Evolutionary conservation across 495 filamentous ascomycete genomes (phyloP), one percentile per base, ranked within the genome.

Genomic region (Penicillium steckii): DNA sequence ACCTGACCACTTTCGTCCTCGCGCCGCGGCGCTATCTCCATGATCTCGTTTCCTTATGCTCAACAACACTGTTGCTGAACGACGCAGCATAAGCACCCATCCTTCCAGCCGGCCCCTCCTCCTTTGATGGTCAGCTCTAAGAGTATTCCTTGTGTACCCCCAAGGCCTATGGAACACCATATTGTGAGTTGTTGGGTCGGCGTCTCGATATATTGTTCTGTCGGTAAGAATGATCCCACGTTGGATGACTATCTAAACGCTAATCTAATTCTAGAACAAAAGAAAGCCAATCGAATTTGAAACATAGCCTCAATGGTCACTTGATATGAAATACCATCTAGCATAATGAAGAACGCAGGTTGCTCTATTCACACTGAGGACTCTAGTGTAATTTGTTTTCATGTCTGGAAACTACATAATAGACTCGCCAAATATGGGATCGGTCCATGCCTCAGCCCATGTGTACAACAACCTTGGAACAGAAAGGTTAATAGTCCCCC

Each of bases 121-220:
- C 26, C 23, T 18, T 49, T 21, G 35, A 42, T 54, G 44, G 22
- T 23, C 32, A 22, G 41, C 40, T 22, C 13, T 30, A 41, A 19
- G 9, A 17, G 2, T 22, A 17, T 38, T 48, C 9, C 30, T 8
- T 21, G 9, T 42, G 9, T 30, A 4, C 24, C 33, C 22, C 22
- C 35, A 38, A 23, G 27, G 5, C 0, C 8, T 30, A 46, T 27
- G 37, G 33, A 37, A 46, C 37, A 53, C 33, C 30, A 23, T 48
- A 42, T 19, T 32, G 49, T 43, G 48, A 53, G 51, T 53, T 49
- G 40, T 51, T 55, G 48, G 55, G 70, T 52, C 69, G 70, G 72
- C 69, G 59, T 57, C 64, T 40, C 60, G 50, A 63, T 60, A 50
- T 51, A 64, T 60, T 53, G 47, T 49, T 55, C 57, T 62, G 45